A percentile compares a stretch with the other conserved stretches of the same genome.
Evolutionary conservation across 1,284 basidiomycete species (phyloP).

Genomic region (Gymnopus androsaceus): DNA sequence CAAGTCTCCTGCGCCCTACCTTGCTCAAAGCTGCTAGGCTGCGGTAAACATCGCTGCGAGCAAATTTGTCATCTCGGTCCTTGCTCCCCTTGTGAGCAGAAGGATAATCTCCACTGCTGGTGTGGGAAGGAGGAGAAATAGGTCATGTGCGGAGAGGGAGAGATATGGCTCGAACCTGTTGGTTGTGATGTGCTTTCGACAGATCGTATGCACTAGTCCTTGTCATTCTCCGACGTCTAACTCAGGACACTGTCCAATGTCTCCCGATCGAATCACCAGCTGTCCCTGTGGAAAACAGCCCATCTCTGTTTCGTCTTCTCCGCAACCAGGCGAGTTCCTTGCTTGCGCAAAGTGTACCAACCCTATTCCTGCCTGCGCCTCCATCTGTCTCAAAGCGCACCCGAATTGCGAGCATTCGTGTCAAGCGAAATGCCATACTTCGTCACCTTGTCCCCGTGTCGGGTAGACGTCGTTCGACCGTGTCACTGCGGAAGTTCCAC

Average conservation of each 20-base stretch:
- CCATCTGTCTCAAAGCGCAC: slow-evolving; percentile 67
- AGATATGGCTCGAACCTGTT: slow-evolving; percentile 19
- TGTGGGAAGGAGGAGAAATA: slow-evolving; percentile 71
- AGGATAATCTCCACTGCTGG: slow-evolving; percentile 65
- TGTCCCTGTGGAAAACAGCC: slow-evolving; percentile 82
- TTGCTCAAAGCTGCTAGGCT: slow-evolving; percentile 61
- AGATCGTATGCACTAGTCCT: slow-evolving; percentile 49
- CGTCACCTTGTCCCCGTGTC: slow-evolving; percentile 77
- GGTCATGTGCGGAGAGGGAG: slow-evolving; percentile 66
- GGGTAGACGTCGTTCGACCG: slow-evolving; percentile 63
- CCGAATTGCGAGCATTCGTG: slow-evolving; percentile 72
- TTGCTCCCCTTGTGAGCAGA: slow-evolving; percentile 64
- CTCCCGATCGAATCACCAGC: slow-evolving; percentile 64
- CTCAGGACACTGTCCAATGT: slow-evolving; percentile 67
- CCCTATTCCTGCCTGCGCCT: slow-evolving; percentile 78
- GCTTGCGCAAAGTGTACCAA: slow-evolving; percentile 66
- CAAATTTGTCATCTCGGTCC: slow-evolving; percentile 72
- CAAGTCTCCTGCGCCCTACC: slow-evolving; percentile 66
- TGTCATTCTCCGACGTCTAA: slow-evolving; percentile 72
- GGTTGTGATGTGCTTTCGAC: slow-evolving; percentile 24
- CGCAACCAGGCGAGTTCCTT: slow-evolving; percentile 37
- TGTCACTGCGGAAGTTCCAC: slow-evolving; percentile 81
- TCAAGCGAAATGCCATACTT: slow-evolving; percentile 52
- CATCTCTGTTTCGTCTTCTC: slow-evolving; percentile 41
- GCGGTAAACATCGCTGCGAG: slow-evolving; percentile 69